Evolutionary conservation across 352 stramenopile genomes (phyloP).

Genomic region (Blastocystis sp.): DNA sequence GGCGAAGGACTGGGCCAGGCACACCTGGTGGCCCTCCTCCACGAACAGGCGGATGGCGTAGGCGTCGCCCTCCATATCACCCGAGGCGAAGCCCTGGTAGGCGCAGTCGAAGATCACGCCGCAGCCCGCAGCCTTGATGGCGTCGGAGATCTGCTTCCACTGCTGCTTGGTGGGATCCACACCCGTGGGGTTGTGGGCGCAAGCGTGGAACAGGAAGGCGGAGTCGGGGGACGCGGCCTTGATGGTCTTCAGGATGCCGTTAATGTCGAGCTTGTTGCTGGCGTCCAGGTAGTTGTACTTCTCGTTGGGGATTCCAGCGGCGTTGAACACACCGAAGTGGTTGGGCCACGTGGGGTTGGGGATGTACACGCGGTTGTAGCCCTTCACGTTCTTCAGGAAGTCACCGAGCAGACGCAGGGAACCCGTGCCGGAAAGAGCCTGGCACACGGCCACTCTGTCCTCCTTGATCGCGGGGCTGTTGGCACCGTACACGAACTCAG

Average conservation of each 20-base stretch:
- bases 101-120: constrained; percentile 98
- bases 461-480: constrained; percentile 84
- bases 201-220: constrained; percentile 95
- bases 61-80: constrained; percentile 90
- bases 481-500: constrained; percentile 92
- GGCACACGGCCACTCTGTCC: constrained; percentile 81
- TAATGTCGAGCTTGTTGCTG: constrained; percentile 83
- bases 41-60: constrained; percentile 93
- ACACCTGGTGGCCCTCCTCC: constrained; percentile 91
- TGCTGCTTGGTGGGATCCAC: constrained; percentile 94
- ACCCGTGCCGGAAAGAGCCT: constrained; percentile 96
- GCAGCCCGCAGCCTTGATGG: constrained; percentile 91
- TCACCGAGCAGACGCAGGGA: constrained; percentile 90
- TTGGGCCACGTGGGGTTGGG: constrained; percentile 99
- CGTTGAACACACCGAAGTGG: constrained; percentile 87
- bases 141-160: constrained; percentile 91
- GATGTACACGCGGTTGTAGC: constrained; percentile 84
- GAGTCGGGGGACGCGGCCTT: constrained; percentile 85
- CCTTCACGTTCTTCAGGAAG: constrained; percentile 85
- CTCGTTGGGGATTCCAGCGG: constrained; percentile 79
- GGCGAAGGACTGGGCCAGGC: constrained; percentile 94
- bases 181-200: constrained; percentile 96
- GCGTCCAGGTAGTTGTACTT: constrained; percentile 85
- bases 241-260: constrained; percentile 89
- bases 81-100: constrained; percentile 96